Evolutionary conservation across 129 eudicot species (phyloP).

Genomic region (Arctium lappa): DNA sequence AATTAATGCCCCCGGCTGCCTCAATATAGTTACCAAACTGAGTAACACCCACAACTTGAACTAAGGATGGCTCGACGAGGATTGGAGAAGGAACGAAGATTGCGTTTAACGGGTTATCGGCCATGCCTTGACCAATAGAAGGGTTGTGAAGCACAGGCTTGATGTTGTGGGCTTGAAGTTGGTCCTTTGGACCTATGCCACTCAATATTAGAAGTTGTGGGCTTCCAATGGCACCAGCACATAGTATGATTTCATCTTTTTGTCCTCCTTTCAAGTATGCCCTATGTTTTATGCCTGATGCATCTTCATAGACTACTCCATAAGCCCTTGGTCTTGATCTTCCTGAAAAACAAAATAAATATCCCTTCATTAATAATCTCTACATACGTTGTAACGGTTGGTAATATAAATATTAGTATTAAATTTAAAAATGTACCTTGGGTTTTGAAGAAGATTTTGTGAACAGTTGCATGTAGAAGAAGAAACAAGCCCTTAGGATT

Average conservation of each 20-base stretch:
- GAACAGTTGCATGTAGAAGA: constrained; percentile 12
- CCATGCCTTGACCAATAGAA: neutral
- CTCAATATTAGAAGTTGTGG: neutral
- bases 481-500: constrained; percentile 12
- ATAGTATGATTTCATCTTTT: neutral
- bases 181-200: neutral
- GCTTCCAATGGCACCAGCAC: neutral
- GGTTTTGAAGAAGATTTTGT: constrained; percentile 3
- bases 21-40: neutral
- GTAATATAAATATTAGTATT: too few species aligned
- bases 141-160: neutral
- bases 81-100: neutral
- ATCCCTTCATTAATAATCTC: too few species aligned
- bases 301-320: neutral
- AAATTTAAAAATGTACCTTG: neutral
- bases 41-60: neutral
- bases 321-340: too few species aligned
- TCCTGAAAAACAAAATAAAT: too few species aligned
- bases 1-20: neutral
- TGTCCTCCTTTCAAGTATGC: neutral
- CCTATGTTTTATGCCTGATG: neutral
- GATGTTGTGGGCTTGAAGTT: neutral
- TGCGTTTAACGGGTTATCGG: neutral
- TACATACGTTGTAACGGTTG: too few species aligned
- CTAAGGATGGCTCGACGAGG: neutral